Evolutionary conservation across 2,329 filamentous ascomycete species (phyloP), one percentile per base, ranked within the genome.

Genomic region (Mycogone perniciosa): DNA sequence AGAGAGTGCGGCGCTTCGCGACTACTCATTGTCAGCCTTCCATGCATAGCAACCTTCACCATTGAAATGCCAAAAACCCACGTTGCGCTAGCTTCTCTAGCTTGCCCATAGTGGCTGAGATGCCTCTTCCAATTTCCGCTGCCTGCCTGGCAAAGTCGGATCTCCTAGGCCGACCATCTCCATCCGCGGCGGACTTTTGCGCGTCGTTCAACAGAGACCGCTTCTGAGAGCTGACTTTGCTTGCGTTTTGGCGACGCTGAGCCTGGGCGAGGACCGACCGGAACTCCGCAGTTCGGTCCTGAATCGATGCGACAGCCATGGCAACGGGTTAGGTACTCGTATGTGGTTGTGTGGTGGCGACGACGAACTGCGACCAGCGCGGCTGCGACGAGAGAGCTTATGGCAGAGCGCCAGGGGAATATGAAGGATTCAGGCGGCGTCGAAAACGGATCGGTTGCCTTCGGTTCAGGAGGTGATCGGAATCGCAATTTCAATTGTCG

Each of bases 241-340:
- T 82, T 8, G 85, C 79, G 31, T 84, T 83, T 63, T 93, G 84
- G 57, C 85, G 81, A 64, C 85, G 87, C 71, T 95, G 89, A 46
- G 89, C 88, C 67, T 95, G 89, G 42, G 81, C 77, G 56, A 97
- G 82, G 63, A 97, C 95, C 57, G 90, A 88, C 67, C 85, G 86
- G 79, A 99, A 99, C 77, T 99, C 93, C 65, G 84, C 80, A 52
- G 93, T 99, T 65, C 93, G 89, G 75, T 99, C 93, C 76, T 99
- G 93, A 68, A 97, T 95, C 46, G 90, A 92, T 54, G 77, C 67
- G 64, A 82, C 76, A 51, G 81, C 80, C 82, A 85, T 85, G 46
- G 55, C 66, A 65, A 48, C 41, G 44, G 40, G 6, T 31, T 31
- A 33, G 42, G 56, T 56, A 55, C 50, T 51, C 53, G 50, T 51